Evolutionary conservation across 192 early-diverging fungal genomes (phyloP), one percentile per base, ranked within the genome.

Genomic region (Coemansia sp.): DNA sequence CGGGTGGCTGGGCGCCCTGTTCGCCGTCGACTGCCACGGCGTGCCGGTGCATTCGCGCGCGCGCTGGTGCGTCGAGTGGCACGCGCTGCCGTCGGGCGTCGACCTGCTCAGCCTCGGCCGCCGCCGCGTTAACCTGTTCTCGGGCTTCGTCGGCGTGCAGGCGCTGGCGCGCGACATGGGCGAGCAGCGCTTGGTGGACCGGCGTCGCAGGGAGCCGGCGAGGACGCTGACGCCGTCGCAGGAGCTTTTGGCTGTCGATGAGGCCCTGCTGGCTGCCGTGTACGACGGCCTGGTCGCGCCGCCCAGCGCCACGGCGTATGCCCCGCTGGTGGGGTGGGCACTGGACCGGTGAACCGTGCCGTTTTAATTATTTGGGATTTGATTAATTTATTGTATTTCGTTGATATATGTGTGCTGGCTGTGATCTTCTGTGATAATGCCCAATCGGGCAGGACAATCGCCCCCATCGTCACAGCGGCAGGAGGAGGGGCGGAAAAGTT

Each of bases 131-230:
- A 77, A 77, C 30, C 8, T 77, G 56, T 77, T 70, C 34, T 77
- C 73, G 25, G 73, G 73, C 44, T 77, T 77, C 62, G 73, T 77
- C 15, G 73, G 73, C 49, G 57, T 64, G 30, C 73, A 77, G 73
- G 46, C 51, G 57, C 51, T 77, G 17, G 27, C 51, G 13, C 48
- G 53, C 1, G 41, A 27, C n/a, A 30, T 21, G 18, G 19, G 33
- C 13, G 17, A 62, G 42, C 27, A 53, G 66, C 8, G 53, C 56
- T 45, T 64, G 27, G 62, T 55, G 33, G 62, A 56, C 34, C n/a
- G n/a, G 67, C 67, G 15, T 15, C 53, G 34, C 23, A 24, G 54
- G 23, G 72, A 74, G 47, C 46, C 51, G 14, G 59, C 64, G 13
- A 52, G 56, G 17, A 66, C 72, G 17, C 54, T 55, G 9, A 38